Base-by-base conservation (phyloP, 1,139 yeast species). In the Kodamaea arcana region DNA sequence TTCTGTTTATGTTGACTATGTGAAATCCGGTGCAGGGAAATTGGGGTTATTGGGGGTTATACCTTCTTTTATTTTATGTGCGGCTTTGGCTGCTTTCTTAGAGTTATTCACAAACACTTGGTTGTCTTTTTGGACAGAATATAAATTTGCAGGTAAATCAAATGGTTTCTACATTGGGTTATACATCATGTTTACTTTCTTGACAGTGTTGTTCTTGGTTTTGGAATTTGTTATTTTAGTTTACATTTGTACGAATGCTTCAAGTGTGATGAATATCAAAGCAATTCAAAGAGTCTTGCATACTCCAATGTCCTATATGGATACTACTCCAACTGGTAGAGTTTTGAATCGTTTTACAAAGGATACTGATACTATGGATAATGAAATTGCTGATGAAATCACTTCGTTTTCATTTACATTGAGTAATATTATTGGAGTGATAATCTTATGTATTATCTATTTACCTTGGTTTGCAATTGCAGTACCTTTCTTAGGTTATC, bases 341-440 rank as follows among this genome's bases (percentile, higher is more conserved):
- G 74, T 83, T 36, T 58, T 83, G 51, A 83, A 82, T 52, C 62
- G 92, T 41, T 81, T 80, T 53, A 46, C 90, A 1, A 86, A 84
- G 51, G 96, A 87, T 56, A 82, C 94, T 0, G 94, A 86, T 52
- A 80, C 81, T 23, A 62, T 86, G 48, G 96, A 87, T 54, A 83
- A 83, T 52, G 87, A 82, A 50, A 63, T 80, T 37, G 75, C 80
- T 27, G 83, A 78, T 44, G 79, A 75, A 51, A 45, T 75, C 31
- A 67, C 84, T 48, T 51, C 78, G 39, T 60, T 75, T 37, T 47
- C 73, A 30, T 72, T 68, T 37, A 69, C 80, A 1, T 48, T 73
- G 18, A 69, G 80, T 21, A 71, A 71, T 39, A 72, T 83, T 33
- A 43, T 75, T 33, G 88, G 90, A 43, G 78, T 83, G 7, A 47